Base-by-base conservation (phyloP, 345 rosid species). In the Viola odorata region DNA sequence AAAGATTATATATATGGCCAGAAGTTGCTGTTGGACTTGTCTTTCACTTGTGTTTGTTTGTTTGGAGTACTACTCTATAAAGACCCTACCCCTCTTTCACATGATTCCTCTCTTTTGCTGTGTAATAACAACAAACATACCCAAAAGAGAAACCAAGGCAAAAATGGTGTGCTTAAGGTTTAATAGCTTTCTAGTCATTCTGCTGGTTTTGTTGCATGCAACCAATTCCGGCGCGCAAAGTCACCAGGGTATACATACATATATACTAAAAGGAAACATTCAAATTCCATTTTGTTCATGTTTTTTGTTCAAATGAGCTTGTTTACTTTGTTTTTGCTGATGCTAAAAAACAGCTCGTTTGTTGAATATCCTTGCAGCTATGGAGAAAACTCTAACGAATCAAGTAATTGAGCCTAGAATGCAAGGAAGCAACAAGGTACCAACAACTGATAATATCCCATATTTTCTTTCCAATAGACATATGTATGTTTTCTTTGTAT, bases 21-120 rank as follows among this genome's bases (percentile, higher is more conserved):
- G 32, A 23, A 23, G 32, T 23, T 23, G 32, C 32, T 23, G 32
- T 23, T 23, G 32, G 32, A 23, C 67, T 64, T 66, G 60, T 55
- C 68, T 72, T 75, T 77, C 79, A 74, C 77, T 70, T 67, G 62
- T 40, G 53, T 53, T 77, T 71, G 45, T 23, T 23, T 23, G 32
- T 0, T 13, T 47, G 15, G 23, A 50, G 8, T 50, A 13, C 53
- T 42, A 63, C 67, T 14, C 73, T 70, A 73, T 72, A 78, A 78
- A 73, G 65, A 62, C 68, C 62, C 64, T 17, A 45, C n/a, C 14
- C 16, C 5, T 32, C 77, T 64, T 55, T 53, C 60, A 7, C 60
- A 16, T 39, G 74, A 61, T 62, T 76, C 72, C 64, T 53, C 64
- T 65, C 55, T 60, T 47, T 44, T 49, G 45, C 36, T 45, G 37